phyloP scores from a whole-genome alignment of 192 early-diverging fungal species.

The Coemansia asiatica region DNA sequence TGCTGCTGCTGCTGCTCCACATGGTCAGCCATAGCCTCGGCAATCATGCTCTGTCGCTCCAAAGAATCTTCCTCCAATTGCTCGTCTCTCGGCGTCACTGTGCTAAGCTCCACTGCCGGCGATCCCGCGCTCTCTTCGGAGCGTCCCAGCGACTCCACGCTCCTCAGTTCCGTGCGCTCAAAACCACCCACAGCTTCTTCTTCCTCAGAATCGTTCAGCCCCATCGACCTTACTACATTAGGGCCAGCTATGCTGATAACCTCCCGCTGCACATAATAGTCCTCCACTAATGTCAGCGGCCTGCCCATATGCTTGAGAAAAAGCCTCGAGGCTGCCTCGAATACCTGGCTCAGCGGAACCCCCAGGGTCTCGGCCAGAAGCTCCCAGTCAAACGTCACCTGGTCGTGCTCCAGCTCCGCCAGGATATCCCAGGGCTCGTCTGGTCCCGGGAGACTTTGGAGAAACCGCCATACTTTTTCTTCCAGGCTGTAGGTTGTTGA shows the following conservation, averaged over 20 bases:
- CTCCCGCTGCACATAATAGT: background rate
- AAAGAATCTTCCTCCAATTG: constrained; percentile 5
- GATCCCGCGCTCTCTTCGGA: constrained; percentile 9
- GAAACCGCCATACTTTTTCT: constrained; percentile 50
- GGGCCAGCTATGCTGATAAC: too few relatives aligned
- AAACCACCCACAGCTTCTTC: constrained; percentile 15
- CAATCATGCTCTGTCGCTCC: constrained; percentile 37
- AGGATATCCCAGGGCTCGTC: constrained; percentile 40
- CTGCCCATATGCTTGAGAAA: constrained; percentile 40
- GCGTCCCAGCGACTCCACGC: constrained; percentile 45
- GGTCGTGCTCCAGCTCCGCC: constrained; percentile 49
- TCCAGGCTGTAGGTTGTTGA: constrained; percentile 8
- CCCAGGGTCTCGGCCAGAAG: constrained; percentile 29
- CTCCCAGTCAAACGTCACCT: constrained; percentile 56
- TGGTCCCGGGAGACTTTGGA: constrained; percentile 26
- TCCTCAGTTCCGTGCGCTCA: constrained; percentile 29
- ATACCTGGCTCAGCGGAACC: constrained; percentile 30
- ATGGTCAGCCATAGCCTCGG: constrained; percentile 37
- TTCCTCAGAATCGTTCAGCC: background rate
- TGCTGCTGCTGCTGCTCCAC: background rate
- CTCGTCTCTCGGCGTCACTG: constrained; percentile 17
- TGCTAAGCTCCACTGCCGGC: constrained; percentile 39
- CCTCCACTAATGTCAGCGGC: constrained; percentile 19
- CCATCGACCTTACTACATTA: too few relatives aligned
- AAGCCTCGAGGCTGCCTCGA: constrained; percentile 36